Evolutionary conservation across 257 asterid species (phyloP).

Genomic region (Mentha longifolia): DNA sequence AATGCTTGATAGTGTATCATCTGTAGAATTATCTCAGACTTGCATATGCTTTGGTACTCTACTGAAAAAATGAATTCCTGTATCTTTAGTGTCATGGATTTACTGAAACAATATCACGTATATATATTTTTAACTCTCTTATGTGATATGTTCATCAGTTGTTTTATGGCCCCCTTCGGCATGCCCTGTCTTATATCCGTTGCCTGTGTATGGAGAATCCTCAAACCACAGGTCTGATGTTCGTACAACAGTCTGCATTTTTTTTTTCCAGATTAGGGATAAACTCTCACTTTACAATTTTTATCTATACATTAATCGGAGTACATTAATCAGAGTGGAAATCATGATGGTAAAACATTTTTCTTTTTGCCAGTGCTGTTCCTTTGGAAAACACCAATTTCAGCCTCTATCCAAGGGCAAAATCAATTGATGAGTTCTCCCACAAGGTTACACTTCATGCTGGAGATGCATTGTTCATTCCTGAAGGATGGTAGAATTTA

Average conservation of each 20-base stretch:
- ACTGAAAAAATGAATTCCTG: slow-evolving; percentile 8
- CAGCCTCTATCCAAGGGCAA: slow-evolving; percentile 72
- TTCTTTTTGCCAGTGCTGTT: slow-evolving; percentile 62
- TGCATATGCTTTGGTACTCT: neutral
- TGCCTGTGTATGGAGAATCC: slow-evolving; percentile 91
- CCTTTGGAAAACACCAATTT: slow-evolving; percentile 62
- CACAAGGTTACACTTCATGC: slow-evolving; percentile 85
- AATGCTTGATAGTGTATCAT: slow-evolving; percentile 24
- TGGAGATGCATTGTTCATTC: slow-evolving; percentile 94
- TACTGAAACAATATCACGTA: neutral
- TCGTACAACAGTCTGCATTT: slow-evolving; percentile 11
- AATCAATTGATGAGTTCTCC: slow-evolving; percentile 54
- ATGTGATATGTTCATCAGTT: slow-evolving; percentile 53
- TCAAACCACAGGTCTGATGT: slow-evolving; percentile 84
- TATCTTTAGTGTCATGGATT: slow-evolving; percentile 14
- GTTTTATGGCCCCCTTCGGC: slow-evolving; percentile 96
- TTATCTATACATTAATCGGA: slow-evolving; percentile 25
- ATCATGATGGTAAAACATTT: slow-evolving; percentile 17
- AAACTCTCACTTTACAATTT: slow-evolving; percentile 1
- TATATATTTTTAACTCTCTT: slow-evolving; percentile 19
- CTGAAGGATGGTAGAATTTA: slow-evolving; percentile 88
- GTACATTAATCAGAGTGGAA: slow-evolving; percentile 29
- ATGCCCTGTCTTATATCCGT: slow-evolving; percentile 71
- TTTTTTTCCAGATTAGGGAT: slow-evolving; percentile 19
- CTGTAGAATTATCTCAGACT: slow-evolving; percentile 14